These are phyloP conservation scores for Madurella fahalii DNA, from an alignment of 2,329 filamentous ascomycete genomes.

Conservation along the genomic window DNA sequence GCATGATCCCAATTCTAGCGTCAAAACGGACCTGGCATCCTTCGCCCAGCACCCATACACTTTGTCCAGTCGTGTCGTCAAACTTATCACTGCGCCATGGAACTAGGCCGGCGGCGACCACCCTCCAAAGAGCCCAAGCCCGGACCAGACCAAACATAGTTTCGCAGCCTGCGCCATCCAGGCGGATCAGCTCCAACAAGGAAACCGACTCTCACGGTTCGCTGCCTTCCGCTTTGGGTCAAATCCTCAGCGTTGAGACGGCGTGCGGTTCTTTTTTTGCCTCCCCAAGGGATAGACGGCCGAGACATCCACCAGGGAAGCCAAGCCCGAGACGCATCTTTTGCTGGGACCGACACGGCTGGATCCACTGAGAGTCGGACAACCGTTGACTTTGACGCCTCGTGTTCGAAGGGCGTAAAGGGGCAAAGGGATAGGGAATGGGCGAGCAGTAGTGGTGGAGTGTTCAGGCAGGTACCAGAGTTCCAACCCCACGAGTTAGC, in stretches of 20 bases:
- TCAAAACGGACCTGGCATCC: constrained; percentile 16
- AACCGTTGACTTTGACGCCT: neutral
- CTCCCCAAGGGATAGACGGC: constrained; percentile 4
- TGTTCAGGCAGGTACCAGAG: no score
- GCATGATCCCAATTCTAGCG: constrained; percentile 14
- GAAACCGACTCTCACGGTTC: neutral
- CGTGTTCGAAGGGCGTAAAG: neutral
- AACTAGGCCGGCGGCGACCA: neutral
- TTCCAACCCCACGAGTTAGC: no score
- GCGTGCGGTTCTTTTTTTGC: constrained; percentile 5
- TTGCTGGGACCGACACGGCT: neutral
- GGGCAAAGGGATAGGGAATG: neutral
- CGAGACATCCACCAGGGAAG: constrained; percentile 4
- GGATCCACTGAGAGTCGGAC: constrained; percentile 4
- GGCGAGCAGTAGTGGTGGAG: no score
- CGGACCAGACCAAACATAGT: constrained; percentile 12
- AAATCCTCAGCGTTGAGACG: constrained; percentile 9
- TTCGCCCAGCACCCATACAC: neutral
- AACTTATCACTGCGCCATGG: neutral
- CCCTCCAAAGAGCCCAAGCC: constrained; percentile 1
- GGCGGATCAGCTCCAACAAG: neutral
- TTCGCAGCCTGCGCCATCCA: constrained; percentile 12
- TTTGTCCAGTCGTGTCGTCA: neutral
- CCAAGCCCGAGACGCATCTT: constrained; percentile 8
- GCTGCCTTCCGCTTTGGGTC: constrained; percentile 2